Base-by-base conservation (phyloP, 2,329 filamentous ascomycete species). In the Dactylella cylindrospora region DNA sequence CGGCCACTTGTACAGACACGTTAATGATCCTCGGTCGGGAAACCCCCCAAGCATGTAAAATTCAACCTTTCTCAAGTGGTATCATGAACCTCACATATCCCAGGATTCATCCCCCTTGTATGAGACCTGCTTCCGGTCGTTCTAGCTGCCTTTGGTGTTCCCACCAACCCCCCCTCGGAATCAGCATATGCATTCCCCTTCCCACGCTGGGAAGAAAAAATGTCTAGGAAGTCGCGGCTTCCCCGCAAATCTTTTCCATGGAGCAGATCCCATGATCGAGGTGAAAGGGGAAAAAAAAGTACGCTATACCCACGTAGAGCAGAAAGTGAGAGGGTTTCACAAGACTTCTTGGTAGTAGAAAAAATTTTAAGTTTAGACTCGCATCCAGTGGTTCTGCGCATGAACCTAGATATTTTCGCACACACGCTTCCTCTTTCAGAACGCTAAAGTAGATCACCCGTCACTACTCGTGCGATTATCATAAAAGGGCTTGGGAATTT, bases 241-340 rank as follows among this genome's bases (percentile, higher is more conserved):
- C 41, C 38, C 57, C 43, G 49, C 57, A 38, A 62, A 54, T 23
- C n/a, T n/a, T n/a, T n/a, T n/a, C n/a, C n/a, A n/a, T n/a, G n/a
- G n/a, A n/a, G n/a, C n/a, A n/a, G n/a, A n/a, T n/a, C n/a, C n/a
- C n/a, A n/a, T n/a, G n/a, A n/a, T n/a, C n/a, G n/a, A n/a, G n/a
- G n/a, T n/a, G n/a, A n/a, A n/a, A n/a, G n/a, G n/a, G n/a, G n/a
- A n/a, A n/a, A n/a, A n/a, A n/a, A n/a, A n/a, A n/a, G n/a, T n/a
- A n/a, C n/a, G n/a, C n/a, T n/a, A n/a, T n/a, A n/a, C n/a, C n/a
- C n/a, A n/a, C n/a, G n/a, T n/a, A n/a, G n/a, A n/a, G n/a, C n/a
- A 51, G 31, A 23, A 31, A 22, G 41, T 61, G 49, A 62, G 57
- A 62, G 20, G 57, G 49, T 62, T 62, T 62, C 57, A 62, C 57